A percentile compares a stretch with the other conserved stretches of the same genome.
phyloP scores from a whole-genome alignment of 441 rosid species.

The Dalechampia spathulata region DNA sequence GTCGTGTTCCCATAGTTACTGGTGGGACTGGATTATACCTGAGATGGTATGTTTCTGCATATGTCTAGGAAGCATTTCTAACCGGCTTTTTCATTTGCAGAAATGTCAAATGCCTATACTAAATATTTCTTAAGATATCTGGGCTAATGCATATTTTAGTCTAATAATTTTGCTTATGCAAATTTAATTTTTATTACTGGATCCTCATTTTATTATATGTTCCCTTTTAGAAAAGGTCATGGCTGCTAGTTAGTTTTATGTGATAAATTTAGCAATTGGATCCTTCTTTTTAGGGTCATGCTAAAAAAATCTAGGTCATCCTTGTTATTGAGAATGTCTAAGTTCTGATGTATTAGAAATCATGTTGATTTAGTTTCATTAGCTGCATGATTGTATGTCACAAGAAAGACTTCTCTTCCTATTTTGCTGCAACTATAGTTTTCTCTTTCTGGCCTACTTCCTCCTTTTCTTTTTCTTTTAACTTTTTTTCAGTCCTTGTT shows the following conservation, averaged over 20 bases:
- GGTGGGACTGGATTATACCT: slow-evolving; percentile 96
- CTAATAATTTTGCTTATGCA: neutral
- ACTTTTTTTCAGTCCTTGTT: neutral
- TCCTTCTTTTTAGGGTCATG: no score
- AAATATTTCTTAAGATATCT: neutral
- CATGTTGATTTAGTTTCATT: no score
- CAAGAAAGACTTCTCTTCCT: no score
- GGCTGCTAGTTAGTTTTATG: no score
- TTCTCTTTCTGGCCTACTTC: neutral
- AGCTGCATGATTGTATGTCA: no score
- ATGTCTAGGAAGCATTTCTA: slow-evolving; percentile 17
- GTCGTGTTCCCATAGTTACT: slow-evolving; percentile 68
- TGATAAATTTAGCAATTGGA: no score
- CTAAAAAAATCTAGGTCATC: no score
- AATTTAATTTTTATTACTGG: neutral
- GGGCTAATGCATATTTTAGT: neutral
- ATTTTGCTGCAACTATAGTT: neutral
- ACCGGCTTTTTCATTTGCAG: neutral
- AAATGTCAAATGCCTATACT: neutral
- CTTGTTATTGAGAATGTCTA: no score
- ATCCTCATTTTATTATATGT: no score
- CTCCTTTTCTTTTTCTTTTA: neutral
- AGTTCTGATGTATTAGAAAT: no score
- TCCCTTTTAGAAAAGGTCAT: no score
- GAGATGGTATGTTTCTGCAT: slow-evolving; percentile 53